Conservation (phyloP, 257 asterid species). For the Solanum bukasovii region DNA sequence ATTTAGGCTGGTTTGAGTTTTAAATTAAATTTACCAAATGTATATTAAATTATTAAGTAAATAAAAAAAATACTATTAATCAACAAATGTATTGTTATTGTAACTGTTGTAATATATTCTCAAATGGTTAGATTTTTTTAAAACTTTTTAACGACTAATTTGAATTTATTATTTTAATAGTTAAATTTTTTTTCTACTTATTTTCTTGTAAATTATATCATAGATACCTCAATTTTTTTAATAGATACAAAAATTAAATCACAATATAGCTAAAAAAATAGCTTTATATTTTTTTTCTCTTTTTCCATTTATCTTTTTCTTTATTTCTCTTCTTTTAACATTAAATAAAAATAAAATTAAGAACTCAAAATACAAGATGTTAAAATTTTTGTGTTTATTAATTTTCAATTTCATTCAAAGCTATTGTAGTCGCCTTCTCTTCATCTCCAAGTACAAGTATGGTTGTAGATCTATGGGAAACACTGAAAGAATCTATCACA, state of each 20-base stretch:
- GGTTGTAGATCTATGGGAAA: background rate
- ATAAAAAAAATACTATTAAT: too few relatives aligned
- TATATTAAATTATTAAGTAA: too few relatives aligned
- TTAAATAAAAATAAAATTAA: too few relatives aligned
- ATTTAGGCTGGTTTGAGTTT: too few relatives aligned
- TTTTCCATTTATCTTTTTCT: background rate
- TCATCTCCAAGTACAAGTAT: background rate
- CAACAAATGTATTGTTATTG: too few relatives aligned
- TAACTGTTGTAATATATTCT: too few relatives aligned
- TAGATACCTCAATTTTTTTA: background rate
- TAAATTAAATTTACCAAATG: too few relatives aligned
- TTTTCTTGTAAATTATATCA: too few relatives aligned
- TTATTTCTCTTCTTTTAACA: too few relatives aligned
- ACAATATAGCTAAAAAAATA: background rate
- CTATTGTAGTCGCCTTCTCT: background rate
- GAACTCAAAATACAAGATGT: background rate
- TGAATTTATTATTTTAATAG: too few relatives aligned
- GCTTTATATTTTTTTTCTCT: too few relatives aligned
- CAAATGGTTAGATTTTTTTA: background rate
- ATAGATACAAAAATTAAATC: too few relatives aligned
- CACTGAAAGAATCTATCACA: background rate
- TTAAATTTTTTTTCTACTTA: background rate
- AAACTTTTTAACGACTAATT: background rate
- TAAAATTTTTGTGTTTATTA: background rate
- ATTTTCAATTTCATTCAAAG: background rate